Conservation (phyloP, 345 rosid genomes). For the Boechera stricta region DNA sequence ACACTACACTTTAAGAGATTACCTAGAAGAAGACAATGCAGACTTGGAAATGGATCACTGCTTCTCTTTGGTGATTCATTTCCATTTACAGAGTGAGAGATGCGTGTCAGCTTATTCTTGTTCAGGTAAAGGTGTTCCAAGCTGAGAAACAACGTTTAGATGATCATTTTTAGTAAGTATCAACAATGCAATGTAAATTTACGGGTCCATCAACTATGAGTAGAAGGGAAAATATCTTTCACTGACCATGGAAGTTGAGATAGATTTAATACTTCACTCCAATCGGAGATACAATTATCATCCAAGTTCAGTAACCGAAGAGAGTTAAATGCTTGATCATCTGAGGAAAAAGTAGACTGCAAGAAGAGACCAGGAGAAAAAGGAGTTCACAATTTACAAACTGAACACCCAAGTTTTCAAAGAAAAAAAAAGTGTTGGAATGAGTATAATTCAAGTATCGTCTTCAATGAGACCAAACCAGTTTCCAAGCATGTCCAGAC, state of each 20-base stretch:
- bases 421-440: not conserved
- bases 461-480: constrained; percentile 12
- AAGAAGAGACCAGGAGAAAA: not conserved
- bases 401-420: not conserved
- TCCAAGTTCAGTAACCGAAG: constrained; percentile 88
- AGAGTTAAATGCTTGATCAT: constrained; percentile 64
- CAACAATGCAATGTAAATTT: not conserved
- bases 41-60: constrained; percentile 62
- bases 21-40: constrained; percentile 89
- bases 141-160: constrained; percentile 50
- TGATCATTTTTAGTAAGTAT: not conserved
- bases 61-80: constrained; percentile 48
- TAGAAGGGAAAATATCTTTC: constrained; percentile 26
- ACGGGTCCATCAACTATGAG: constrained; percentile 3
- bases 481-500: constrained; percentile 1
- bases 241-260: constrained; percentile 76
- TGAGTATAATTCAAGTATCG: not conserved
- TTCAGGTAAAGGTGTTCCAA: constrained; percentile 88
- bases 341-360: constrained; percentile 57
- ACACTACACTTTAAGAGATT: constrained; percentile 29
- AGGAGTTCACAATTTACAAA: not conserved
- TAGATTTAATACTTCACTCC: constrained; percentile 83
- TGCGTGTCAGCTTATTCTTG: constrained; percentile 68
- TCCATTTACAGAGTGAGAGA: constrained; percentile 57
- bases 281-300: constrained; percentile 75